Percentiles rank a stretch among this genome's conserved stretches.
These are phyloP conservation scores for Marchantia polymorpha DNA, from an alignment of 225 moss, liverwort and hornwort genomes.

Conservation along the genomic window DNA sequence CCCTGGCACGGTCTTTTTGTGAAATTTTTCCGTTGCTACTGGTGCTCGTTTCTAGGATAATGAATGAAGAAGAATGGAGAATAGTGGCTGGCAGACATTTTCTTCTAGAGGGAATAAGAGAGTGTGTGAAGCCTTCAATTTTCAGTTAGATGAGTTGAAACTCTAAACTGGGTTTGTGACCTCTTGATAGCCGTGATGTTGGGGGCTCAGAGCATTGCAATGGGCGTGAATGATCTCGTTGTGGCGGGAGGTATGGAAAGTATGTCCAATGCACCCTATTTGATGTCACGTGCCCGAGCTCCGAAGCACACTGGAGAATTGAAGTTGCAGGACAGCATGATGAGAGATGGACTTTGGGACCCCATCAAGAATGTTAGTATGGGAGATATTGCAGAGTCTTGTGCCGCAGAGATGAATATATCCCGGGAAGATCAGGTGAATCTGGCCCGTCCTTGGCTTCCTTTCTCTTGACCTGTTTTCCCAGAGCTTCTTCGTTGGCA, in stretches of 20 bases:
- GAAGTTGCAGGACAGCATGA: conserved; percentile 59
- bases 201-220: conserved; percentile 86
- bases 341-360: conserved; percentile 86
- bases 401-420: conserved; percentile 63
- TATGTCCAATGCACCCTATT: conserved; percentile 85
- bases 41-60: too few species aligned
- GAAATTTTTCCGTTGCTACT: background rate
- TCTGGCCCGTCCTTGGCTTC: background rate
- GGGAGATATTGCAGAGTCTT: conserved; percentile 74
- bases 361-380: conserved; percentile 64
- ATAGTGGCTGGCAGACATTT: background rate
- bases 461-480: background rate
- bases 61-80: too few species aligned
- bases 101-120: too few species aligned
- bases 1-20: background rate
- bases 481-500: too few species aligned
- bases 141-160: background rate
- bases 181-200: conserved; percentile 72
- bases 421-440: conserved; percentile 78
- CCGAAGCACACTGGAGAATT: conserved; percentile 62
- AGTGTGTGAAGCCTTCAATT: background rate
- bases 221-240: conserved; percentile 72
- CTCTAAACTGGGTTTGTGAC: conserved; percentile 15
- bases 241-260: conserved; percentile 90
- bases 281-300: conserved; percentile 47